phyloP scores from a whole-genome alignment of 2,329 filamentous ascomycete genomes.

The Lecanicillium sp. region DNA sequence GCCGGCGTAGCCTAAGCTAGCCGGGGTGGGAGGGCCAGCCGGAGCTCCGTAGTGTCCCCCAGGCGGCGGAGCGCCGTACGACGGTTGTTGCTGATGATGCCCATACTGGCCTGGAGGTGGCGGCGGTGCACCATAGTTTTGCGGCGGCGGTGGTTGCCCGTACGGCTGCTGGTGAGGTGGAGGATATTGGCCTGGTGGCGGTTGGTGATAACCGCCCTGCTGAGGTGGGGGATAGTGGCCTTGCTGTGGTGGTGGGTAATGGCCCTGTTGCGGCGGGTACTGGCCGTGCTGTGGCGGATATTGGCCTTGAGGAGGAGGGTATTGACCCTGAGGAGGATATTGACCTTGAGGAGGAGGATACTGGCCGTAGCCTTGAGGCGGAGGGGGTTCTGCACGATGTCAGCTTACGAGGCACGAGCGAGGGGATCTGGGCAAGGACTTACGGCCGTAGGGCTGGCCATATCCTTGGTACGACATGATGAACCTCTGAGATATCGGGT shows the following conservation, averaged over 20 bases:
- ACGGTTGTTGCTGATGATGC: slow-evolving; percentile 9
- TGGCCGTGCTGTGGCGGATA: slow-evolving; percentile 16
- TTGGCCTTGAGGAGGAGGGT: slow-evolving; percentile 27
- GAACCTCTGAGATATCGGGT: neutral
- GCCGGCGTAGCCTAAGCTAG: slow-evolving; percentile 68
- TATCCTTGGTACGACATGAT: slow-evolving; percentile 31
- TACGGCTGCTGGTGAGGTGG: slow-evolving; percentile 18
- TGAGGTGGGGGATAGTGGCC: slow-evolving; percentile 20
- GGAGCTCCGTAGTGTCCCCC: slow-evolving; percentile 32
- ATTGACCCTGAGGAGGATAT: slow-evolving; percentile 16
- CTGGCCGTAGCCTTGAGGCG: slow-evolving; percentile 32
- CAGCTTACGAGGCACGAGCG: neutral
- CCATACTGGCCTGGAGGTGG: slow-evolving; percentile 15
- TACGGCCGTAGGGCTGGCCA: slow-evolving; percentile 26
- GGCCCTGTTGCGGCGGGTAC: slow-evolving; percentile 24
- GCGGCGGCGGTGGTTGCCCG: slow-evolving; percentile 16
- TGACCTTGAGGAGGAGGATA: slow-evolving; percentile 21
- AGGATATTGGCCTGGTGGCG: slow-evolving; percentile 16
- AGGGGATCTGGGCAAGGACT: slow-evolving; percentile 13
- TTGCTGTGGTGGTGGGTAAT: slow-evolving; percentile 25
- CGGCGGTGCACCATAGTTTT: slow-evolving; percentile 22
- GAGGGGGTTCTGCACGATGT: slow-evolving; percentile 18
- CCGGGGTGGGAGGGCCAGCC: slow-evolving; percentile 38
- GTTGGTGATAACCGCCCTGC: too few species aligned
- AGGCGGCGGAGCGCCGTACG: slow-evolving; percentile 18